These are phyloP conservation scores for Lumnitzera littorea DNA, from an alignment of 345 rosid species.

Conservation along the genomic window DNA sequence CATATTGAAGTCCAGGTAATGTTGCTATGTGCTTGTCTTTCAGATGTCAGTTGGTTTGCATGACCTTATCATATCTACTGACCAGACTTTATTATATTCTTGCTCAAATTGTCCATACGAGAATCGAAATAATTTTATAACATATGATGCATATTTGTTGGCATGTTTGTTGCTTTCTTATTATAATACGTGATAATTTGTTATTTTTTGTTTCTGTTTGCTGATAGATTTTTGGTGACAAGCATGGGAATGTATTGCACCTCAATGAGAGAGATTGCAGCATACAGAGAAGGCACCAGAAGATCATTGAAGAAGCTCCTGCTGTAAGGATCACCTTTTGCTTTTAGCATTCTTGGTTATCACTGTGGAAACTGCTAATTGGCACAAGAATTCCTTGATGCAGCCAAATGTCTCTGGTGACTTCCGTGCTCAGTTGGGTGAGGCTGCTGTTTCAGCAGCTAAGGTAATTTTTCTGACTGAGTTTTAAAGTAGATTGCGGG, in stretches of 20 bases:
- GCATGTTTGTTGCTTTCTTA: too few relatives aligned
- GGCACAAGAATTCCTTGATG: slow-evolving; percentile 19
- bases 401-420: slow-evolving; percentile 78
- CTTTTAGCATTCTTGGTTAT: slow-evolving; percentile 17
- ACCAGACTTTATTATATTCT: too few relatives aligned
- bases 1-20: slow-evolving; percentile 94
- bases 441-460: slow-evolving; percentile 92
- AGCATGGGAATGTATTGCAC: slow-evolving; percentile 67
- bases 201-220: slow-evolving; percentile 1
- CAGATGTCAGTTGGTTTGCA: slow-evolving; percentile 8
- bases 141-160: too few relatives aligned
- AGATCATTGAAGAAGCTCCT: slow-evolving; percentile 99
- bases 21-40: neutral
- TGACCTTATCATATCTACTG: too few relatives aligned
- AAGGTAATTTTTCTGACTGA: slow-evolving; percentile 38
- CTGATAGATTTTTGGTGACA: slow-evolving; percentile 75
- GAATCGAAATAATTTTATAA: too few relatives aligned
- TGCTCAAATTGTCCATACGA: too few relatives aligned
- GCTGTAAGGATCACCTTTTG: slow-evolving; percentile 53
- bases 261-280: slow-evolving; percentile 95
- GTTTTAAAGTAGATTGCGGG: neutral
- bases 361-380: slow-evolving; percentile 16
- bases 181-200: too few relatives aligned
- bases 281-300: slow-evolving; percentile 93
- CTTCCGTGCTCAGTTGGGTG: slow-evolving; percentile 64